Evolutionary conservation across 768 basidiomycete genomes (phyloP).

Genomic region (Lentinula boryana): DNA sequence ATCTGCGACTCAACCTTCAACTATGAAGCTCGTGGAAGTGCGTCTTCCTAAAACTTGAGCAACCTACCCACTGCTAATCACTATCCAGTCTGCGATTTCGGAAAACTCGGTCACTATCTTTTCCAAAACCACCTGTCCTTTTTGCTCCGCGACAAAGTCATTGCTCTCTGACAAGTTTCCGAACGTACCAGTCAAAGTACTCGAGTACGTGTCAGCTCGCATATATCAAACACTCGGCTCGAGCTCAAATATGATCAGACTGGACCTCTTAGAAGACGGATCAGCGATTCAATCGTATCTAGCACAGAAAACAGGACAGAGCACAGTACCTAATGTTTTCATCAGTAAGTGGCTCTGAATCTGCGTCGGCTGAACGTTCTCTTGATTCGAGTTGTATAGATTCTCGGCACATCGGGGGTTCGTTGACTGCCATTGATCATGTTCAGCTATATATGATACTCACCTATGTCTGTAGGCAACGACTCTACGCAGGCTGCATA

Average conservation of each 20-base stretch:
- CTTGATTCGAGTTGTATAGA: conserved; percentile 13
- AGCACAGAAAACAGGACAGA: conserved; percentile 36
- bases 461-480: neutral
- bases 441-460: neutral
- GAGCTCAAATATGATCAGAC: conserved; percentile 16
- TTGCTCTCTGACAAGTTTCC: conserved; percentile 19
- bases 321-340: conserved; percentile 52
- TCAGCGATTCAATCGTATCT: conserved; percentile 43
- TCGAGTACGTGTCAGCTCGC: conserved; percentile 23
- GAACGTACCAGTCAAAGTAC: conserved; percentile 15
- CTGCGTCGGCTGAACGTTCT: neutral
- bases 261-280: conserved; percentile 36
- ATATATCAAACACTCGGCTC: neutral
- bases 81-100: conserved; percentile 19
- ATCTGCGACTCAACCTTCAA: conserved; percentile 16
- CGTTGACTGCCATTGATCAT: neutral
- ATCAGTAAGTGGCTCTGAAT: conserved; percentile 33
- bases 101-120: conserved; percentile 32
- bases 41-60: conserved; percentile 24
- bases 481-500: conserved; percentile 6
- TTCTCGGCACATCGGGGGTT: conserved; percentile 30
- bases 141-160: conserved; percentile 25
- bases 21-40: conserved; percentile 35
- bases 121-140: conserved; percentile 32
- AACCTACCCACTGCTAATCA: conserved; percentile 25